Base-by-base conservation (phyloP, 352 stramenopile species). In the Globisporangium rhizosaccharum region DNA sequence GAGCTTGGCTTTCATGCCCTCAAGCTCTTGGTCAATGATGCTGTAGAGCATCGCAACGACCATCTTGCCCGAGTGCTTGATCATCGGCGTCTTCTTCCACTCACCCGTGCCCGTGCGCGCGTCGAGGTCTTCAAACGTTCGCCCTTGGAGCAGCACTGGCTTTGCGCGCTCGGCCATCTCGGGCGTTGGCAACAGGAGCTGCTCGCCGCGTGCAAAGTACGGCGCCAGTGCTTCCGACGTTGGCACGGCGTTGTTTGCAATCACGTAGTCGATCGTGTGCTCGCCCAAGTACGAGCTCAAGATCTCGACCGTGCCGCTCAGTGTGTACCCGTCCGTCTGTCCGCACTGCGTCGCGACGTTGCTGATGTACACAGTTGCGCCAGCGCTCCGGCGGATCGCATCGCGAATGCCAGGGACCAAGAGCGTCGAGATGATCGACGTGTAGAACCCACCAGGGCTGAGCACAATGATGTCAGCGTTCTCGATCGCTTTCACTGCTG, bases 401-500 rank as follows among this genome's bases (percentile, higher is more conserved):
- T 92, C 85, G 3, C 84, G 84, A 52, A 94, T 92, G 12, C 85
- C 85, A 26, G 85, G 85, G 2, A 92, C 85, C 7, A 94, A 64
- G 20, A 94, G 65, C 18, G 82, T 85, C 15, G 82, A 70, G 56
- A 92, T 90, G 50, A 94, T 94, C 14, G 85, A 94, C 50, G 85
- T 92, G 70, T 92, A 94, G 56, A 94, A 94, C 11, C 81, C 85
- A 1, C 85, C 85, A 20, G 82, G 82, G 18, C 79, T 90, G 41
- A 94, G 71, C 41, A 94, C 72, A 28, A 92, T 92, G 55, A 94
- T 85, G 53, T 94, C 85, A n/a, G 85, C 85, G 12, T 85, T 85
- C 62, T 92, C 79, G 48, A 94, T 92, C 14, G 85, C 82, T 37
- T 78, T 72, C n/a, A 94, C 81, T 0, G 85, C 85, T 5, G 79